Percentiles rank a stretch among this genome's conserved stretches.
Conservation (phyloP, 202 grass and related monocot genomes). For the Sporobolus alterniflorus region DNA sequence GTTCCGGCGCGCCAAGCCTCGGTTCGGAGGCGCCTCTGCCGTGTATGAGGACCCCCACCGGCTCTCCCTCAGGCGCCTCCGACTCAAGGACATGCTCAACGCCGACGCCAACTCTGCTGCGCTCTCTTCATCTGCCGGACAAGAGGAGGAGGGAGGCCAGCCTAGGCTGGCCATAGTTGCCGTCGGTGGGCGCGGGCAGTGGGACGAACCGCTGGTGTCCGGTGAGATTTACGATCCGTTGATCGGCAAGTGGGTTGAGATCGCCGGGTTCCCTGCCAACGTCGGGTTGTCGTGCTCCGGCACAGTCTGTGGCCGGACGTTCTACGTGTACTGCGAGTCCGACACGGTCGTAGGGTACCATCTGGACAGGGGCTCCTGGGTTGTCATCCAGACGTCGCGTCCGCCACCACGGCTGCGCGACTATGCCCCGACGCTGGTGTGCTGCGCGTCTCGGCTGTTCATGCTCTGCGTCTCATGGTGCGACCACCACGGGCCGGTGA, state of each 20-base stretch:
- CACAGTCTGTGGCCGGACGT: conserved; percentile 56
- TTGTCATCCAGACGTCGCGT: conserved; percentile 54
- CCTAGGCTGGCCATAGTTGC: conserved; percentile 66
- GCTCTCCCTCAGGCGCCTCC: conserved; percentile 61
- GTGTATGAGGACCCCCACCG: conserved; percentile 80
- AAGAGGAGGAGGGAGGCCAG: background rate
- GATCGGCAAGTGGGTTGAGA: conserved; percentile 70
- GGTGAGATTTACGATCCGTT: conserved; percentile 78
- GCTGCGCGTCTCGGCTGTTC: conserved; percentile 66
- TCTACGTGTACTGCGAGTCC: conserved; percentile 85
- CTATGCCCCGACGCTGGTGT: conserved; percentile 73
- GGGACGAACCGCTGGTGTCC: conserved; percentile 84
- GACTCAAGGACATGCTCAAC: conserved; percentile 64
- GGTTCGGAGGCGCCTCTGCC: conserved; percentile 56
- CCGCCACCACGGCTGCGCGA: conserved; percentile 65
- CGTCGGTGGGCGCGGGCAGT: conserved; percentile 69
- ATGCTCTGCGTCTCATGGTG: conserved; percentile 91
- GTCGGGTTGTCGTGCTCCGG: conserved; percentile 76
- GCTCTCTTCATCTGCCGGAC: background rate
- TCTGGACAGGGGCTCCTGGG: conserved; percentile 65
- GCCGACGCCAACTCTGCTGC: conserved; percentile 40
- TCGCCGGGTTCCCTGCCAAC: conserved; percentile 68
- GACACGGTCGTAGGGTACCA: conserved; percentile 90
- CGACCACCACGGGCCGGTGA: conserved; percentile 55
- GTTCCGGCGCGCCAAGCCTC: conserved; percentile 13